Percentiles rank a stretch among this genome's conserved stretches.
These are phyloP conservation scores for Aspergillus carlsbadensis DNA, from an alignment of 495 filamentous ascomycete species.

Conservation along the genomic window DNA sequence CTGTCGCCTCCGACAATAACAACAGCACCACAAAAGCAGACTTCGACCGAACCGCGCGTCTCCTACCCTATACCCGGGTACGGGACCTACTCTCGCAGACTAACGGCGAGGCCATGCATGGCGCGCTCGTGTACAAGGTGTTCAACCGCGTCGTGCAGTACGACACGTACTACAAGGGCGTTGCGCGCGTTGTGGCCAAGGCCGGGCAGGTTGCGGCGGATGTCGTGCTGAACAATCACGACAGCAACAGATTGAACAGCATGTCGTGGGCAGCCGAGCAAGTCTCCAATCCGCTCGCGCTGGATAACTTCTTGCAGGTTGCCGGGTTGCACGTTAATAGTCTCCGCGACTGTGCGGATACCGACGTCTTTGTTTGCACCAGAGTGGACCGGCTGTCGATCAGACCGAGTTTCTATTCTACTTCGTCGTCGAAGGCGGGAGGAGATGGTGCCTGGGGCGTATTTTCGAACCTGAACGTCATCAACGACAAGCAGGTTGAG, in stretches of 20 bases:
- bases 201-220: constrained; percentile 16
- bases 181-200: constrained; percentile 19
- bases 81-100: neutral
- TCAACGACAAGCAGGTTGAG: constrained; percentile 3
- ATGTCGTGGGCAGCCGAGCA: neutral
- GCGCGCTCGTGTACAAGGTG: constrained; percentile 27
- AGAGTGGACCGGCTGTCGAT: too few species aligned
- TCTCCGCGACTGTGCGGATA: too few species aligned
- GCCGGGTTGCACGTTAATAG: too few species aligned
- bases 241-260: too few species aligned
- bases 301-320: too few species aligned
- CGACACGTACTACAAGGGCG: constrained; percentile 26
- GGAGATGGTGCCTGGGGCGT: neutral
- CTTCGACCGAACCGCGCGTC: neutral
- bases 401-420: too few species aligned
- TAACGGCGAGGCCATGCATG: constrained; percentile 6
- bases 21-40: neutral
- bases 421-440: too few species aligned
- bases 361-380: too few species aligned
- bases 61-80: neutral
- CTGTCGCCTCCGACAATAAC: too few species aligned
- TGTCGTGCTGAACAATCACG: too few species aligned
- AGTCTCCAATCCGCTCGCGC: too few species aligned
- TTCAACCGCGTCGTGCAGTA: constrained; percentile 30
- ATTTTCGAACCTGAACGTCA: too few species aligned